Conservation (phyloP, 345 rosid genomes). For the Salix purpurea region DNA sequence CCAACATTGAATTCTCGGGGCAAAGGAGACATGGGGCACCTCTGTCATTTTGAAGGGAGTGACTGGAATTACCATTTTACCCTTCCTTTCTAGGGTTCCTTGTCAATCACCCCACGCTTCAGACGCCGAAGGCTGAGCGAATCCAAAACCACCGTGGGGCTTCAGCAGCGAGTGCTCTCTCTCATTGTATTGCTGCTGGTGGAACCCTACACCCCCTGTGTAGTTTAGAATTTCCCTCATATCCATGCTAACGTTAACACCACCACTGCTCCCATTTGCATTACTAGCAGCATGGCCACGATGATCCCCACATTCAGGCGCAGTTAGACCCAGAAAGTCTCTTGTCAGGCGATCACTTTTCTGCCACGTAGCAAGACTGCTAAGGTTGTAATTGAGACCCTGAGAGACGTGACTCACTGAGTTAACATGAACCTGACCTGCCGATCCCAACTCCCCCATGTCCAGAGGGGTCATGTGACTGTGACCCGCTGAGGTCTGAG, state of each 20-base stretch:
- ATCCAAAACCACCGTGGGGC: constrained; percentile 50
- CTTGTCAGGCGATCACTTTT: constrained; percentile 62
- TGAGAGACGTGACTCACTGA: constrained; percentile 24
- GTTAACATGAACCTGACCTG: not conserved
- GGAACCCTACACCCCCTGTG: constrained; percentile 43
- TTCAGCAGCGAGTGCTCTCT: constrained; percentile 39
- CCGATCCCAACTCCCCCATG: constrained; percentile 22
- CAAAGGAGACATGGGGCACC: not conserved
- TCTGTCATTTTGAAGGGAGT: not conserved
- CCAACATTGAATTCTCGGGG: not conserved
- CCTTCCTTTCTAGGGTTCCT: not conserved
- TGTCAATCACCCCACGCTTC: constrained; percentile 41
- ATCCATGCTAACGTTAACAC: constrained; percentile 40
- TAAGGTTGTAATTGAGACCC: constrained; percentile 28
- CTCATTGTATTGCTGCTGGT: constrained; percentile 36
- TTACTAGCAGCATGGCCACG: constrained; percentile 5
- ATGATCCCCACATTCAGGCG: constrained; percentile 13
- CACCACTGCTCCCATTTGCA: constrained; percentile 8
- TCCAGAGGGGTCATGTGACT: constrained; percentile 27
- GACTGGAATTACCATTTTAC: constrained; percentile 8
- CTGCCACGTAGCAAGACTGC: constrained; percentile 52
- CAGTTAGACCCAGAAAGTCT: constrained; percentile 72
- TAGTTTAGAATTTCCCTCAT: constrained; percentile 42
- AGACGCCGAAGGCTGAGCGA: constrained; percentile 37
- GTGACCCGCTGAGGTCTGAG: constrained; percentile 32